Conservation (phyloP, 495 filamentous ascomycete species). For the Penicillium lividum region DNA sequence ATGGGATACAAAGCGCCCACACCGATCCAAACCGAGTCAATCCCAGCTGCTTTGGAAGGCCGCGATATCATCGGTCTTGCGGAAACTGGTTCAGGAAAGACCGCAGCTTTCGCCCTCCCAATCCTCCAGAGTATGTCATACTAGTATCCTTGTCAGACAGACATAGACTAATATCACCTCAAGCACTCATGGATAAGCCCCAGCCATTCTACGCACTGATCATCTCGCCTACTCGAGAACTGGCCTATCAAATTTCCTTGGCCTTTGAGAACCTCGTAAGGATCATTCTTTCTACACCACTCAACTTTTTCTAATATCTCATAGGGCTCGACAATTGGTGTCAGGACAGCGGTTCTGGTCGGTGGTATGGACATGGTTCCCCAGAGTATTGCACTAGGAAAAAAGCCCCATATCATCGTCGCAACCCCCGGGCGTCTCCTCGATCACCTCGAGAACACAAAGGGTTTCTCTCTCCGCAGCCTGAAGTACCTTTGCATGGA, state of each 20-base stretch:
- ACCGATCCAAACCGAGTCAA: constrained; percentile 73
- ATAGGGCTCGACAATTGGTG: constrained; percentile 59
- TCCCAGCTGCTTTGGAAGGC: constrained; percentile 77
- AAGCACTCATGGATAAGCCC: constrained; percentile 77
- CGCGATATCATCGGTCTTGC: constrained; percentile 91
- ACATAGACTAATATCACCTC: background rate
- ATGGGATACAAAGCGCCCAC: constrained; percentile 85
- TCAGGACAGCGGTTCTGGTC: constrained; percentile 76
- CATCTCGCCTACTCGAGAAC: constrained; percentile 87
- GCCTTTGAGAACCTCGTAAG: constrained; percentile 73
- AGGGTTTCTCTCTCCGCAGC: constrained; percentile 79
- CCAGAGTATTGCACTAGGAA: constrained; percentile 83
- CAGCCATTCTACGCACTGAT: constrained; percentile 76
- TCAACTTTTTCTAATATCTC: background rate
- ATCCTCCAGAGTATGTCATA: constrained; percentile 65
- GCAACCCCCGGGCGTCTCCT: constrained; percentile 89
- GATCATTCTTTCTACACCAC: constrained; percentile 39
- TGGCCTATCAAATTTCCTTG: constrained; percentile 87
- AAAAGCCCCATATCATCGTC: constrained; percentile 83
- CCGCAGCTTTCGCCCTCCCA: constrained; percentile 85
- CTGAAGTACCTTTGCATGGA: constrained; percentile 92
- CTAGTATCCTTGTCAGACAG: constrained; percentile 1
- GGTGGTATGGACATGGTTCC: constrained; percentile 95
- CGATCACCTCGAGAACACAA: constrained; percentile 95
- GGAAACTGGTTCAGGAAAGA: constrained; percentile 94